A percentile compares a stretch with the other conserved stretches of the same genome.
phyloP scores from a whole-genome alignment of 768 basidiomycete species.

The Strobilomyces echinocephalus region DNA sequence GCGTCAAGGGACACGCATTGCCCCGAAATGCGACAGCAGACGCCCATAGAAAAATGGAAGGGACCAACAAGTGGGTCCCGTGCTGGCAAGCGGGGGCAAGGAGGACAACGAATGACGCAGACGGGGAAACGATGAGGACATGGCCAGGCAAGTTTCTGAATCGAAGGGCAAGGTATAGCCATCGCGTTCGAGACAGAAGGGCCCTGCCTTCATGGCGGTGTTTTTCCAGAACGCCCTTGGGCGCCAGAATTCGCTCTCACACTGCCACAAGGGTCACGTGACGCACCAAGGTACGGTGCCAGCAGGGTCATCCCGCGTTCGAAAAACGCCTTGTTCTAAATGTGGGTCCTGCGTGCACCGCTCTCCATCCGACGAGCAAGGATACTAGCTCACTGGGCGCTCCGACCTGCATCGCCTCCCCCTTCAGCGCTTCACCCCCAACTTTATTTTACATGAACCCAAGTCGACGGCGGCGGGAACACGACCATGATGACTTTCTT shows the following conservation, averaged over 20 bases:
- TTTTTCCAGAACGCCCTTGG: slow-evolving; percentile 14
- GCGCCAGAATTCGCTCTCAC: neutral
- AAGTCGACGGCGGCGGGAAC: neutral
- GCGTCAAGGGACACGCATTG: slow-evolving; percentile 5
- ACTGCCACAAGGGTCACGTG: slow-evolving; percentile 19
- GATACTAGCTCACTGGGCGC: slow-evolving; percentile 9
- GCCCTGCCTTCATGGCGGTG: slow-evolving; percentile 12
- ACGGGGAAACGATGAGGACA: neutral
- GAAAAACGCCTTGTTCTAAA: neutral
- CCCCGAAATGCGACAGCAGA: slow-evolving; percentile 3
- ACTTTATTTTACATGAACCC: neutral
- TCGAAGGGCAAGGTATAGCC: slow-evolving; percentile 15
- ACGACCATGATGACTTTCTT: neutral
- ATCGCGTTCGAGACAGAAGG: neutral
- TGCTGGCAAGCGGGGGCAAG: neutral
- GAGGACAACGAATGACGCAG: neutral
- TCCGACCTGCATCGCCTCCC: slow-evolving; percentile 6
- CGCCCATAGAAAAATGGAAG: slow-evolving; percentile 8
- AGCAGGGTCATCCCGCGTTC: neutral
- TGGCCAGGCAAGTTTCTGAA: slow-evolving; percentile 3
- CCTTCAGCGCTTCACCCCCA: neutral
- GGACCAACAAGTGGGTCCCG: slow-evolving; percentile 1
- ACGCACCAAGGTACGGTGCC: neutral
- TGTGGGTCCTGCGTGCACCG: slow-evolving; percentile 4
- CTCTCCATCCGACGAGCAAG: slow-evolving; percentile 17